phyloP scores from a whole-genome alignment of 2,329 filamentous ascomycete genomes.

The Decorospora gaudefroyi region DNA sequence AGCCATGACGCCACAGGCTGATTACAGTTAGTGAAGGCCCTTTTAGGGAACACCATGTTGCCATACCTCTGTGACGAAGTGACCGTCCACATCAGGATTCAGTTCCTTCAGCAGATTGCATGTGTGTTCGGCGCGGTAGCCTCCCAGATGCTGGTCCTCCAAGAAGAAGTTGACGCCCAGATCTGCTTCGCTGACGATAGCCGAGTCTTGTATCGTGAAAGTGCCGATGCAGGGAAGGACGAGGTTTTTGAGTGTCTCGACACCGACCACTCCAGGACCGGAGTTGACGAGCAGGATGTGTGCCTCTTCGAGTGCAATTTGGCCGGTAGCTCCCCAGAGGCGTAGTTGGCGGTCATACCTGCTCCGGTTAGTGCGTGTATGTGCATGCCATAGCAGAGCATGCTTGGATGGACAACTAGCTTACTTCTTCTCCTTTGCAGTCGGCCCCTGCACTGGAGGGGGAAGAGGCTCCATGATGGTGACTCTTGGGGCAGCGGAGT shows the following conservation, averaged over 20 bases:
- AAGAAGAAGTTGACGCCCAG: conserved; percentile 97
- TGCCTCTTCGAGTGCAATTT: conserved; percentile 85
- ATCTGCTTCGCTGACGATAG: conserved; percentile 76
- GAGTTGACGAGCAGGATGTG: conserved; percentile 91
- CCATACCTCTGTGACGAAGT: conserved; percentile 64
- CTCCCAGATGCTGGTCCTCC: conserved; percentile 75
- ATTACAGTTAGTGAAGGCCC: conserved; percentile 22
- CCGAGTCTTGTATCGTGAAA: conserved; percentile 87
- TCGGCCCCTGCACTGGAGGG: conserved; percentile 49
- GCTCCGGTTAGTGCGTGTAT: conserved; percentile 47
- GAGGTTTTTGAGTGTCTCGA: conserved; percentile 96
- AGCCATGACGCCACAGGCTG: conserved; percentile 55
- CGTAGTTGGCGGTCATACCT: conserved; percentile 90
- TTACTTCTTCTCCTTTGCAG: conserved; percentile 58
- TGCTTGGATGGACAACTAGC: conserved; percentile 4
- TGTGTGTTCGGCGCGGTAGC: conserved; percentile 76
- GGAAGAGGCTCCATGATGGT: conserved; percentile 44
- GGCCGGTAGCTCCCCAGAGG: conserved; percentile 90
- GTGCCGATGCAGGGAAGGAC: conserved; percentile 87
- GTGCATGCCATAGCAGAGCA: conserved; percentile 3
- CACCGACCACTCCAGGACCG: conserved; percentile 80
- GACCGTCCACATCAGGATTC: conserved; percentile 87
- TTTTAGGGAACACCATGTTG: not conserved
- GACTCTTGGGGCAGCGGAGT: not conserved
- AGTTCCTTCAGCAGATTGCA: conserved; percentile 79